phyloP scores from a whole-genome alignment of 805 yeast species.

The Debaryomyces hansenii region DNA sequence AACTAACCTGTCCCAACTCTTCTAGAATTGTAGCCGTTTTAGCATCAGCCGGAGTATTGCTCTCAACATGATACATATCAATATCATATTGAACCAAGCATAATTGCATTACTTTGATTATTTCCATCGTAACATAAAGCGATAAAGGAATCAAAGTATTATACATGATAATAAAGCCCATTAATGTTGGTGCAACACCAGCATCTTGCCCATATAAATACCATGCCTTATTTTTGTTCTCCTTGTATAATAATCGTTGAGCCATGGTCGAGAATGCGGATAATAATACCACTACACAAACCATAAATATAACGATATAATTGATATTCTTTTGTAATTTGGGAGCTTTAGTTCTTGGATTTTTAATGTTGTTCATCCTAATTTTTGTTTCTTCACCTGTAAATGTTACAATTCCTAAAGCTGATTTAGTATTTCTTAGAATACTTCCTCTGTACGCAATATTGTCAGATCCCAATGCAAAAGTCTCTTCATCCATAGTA shows the following conservation, averaged over 20 bases:
- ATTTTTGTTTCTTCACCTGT: slow-evolving; percentile 96
- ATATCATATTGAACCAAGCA: slow-evolving; percentile 82
- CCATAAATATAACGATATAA: slow-evolving; percentile 84
- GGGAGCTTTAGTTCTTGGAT: slow-evolving; percentile 92
- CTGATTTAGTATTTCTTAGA: slow-evolving; percentile 75
- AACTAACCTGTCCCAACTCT: slow-evolving; percentile 95
- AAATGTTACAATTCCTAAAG: slow-evolving; percentile 81
- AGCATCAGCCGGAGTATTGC: slow-evolving; percentile 91
- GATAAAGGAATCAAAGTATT: slow-evolving; percentile 95
- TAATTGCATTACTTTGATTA: slow-evolving; percentile 86
- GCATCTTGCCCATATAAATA: slow-evolving; percentile 72
- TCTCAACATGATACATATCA: slow-evolving; percentile 85
- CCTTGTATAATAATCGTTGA: slow-evolving; percentile 52
- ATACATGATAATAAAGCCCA: slow-evolving; percentile 97
- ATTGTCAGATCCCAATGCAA: slow-evolving; percentile 76
- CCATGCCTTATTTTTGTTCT: slow-evolving; percentile 55
- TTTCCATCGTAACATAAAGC: slow-evolving; percentile 93
- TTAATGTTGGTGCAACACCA: slow-evolving; percentile 83
- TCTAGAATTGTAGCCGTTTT: slow-evolving; percentile 94
- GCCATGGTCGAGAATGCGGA: slow-evolving; percentile 84
- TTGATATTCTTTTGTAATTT: slow-evolving; percentile 83
- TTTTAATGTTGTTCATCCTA: slow-evolving; percentile 89
- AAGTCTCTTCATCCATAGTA: slow-evolving; percentile 35
- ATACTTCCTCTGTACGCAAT: slow-evolving; percentile 90
- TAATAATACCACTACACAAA: slow-evolving; percentile 68